Evolutionary conservation across 257 asterid genomes (phyloP).

Genomic region (Solanum raphanifolium): DNA sequence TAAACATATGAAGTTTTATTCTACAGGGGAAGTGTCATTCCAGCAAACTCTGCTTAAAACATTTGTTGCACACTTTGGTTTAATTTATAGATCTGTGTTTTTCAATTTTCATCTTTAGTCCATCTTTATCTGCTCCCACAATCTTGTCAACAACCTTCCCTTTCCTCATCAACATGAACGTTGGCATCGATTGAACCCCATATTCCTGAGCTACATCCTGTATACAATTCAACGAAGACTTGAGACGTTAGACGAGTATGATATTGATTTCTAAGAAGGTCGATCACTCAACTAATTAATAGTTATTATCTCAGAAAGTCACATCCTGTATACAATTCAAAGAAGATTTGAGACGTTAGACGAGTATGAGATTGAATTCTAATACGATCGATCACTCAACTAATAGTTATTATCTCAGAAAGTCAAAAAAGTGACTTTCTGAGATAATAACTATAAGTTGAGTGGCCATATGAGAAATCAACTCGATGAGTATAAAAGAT

Average conservation of each 20-base stretch:
- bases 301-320: not conserved
- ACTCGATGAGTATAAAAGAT: not conserved
- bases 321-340: not conserved
- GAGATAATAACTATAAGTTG: not conserved
- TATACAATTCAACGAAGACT: not conserved
- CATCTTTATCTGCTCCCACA: conserved; percentile 47
- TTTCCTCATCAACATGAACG: conserved; percentile 47
- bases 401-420: not conserved
- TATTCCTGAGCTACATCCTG: conserved; percentile 64
- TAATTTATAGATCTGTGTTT: conserved; percentile 22
- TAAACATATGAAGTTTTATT: not conserved
- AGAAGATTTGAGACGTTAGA: not conserved
- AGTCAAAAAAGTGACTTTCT: not conserved
- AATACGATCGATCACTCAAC: not conserved
- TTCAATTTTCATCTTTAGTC: conserved; percentile 32
- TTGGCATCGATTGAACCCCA: conserved; percentile 57
- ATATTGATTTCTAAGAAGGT: not conserved
- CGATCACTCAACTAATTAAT: not conserved
- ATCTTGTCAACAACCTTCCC: conserved; percentile 55
- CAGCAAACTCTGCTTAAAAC: not conserved
- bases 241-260: not conserved
- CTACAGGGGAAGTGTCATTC: not conserved
- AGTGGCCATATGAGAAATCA: not conserved
- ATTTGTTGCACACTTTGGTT: not conserved
- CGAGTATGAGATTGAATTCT: not conserved